phyloP scores from a whole-genome alignment of 495 filamentous ascomycete species.

The Trichoderma gamsii region DNA sequence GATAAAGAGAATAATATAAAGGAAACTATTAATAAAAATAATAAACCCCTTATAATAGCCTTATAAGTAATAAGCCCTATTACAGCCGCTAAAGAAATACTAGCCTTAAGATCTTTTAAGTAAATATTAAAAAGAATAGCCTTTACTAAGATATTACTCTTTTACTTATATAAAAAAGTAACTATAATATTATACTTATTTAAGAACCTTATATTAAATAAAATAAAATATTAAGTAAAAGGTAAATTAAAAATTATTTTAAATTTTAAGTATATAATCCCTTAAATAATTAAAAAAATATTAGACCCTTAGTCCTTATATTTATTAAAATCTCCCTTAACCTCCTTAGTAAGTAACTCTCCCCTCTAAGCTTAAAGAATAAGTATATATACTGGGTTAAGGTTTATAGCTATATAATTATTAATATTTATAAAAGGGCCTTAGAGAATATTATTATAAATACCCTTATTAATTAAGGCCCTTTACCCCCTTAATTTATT shows the following conservation, averaged over 20 bases:
- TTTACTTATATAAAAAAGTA: background rate
- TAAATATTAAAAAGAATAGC: background rate
- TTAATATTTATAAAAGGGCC: background rate
- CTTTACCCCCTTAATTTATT: background rate
- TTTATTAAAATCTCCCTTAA: background rate
- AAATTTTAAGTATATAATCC: background rate
- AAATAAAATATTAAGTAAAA: background rate
- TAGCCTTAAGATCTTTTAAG: constrained; percentile 8
- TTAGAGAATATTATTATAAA: background rate
- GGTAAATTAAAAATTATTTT: background rate
- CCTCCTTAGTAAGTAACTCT: background rate
- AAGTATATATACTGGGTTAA: background rate
- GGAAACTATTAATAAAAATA: background rate
- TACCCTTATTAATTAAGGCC: background rate
- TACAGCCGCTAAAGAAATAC: background rate
- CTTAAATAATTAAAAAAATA: background rate
- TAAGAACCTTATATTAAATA: background rate
- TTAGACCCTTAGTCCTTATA: background rate
- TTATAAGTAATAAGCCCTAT: background rate
- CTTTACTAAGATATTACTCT: background rate
- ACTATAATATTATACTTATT: background rate
- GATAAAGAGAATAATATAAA: background rate
- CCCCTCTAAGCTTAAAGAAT: background rate
- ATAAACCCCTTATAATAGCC: background rate
- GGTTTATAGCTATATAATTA: background rate